Base-by-base conservation (phyloP, 345 rosid species). In the Alliaria petiolata region DNA sequence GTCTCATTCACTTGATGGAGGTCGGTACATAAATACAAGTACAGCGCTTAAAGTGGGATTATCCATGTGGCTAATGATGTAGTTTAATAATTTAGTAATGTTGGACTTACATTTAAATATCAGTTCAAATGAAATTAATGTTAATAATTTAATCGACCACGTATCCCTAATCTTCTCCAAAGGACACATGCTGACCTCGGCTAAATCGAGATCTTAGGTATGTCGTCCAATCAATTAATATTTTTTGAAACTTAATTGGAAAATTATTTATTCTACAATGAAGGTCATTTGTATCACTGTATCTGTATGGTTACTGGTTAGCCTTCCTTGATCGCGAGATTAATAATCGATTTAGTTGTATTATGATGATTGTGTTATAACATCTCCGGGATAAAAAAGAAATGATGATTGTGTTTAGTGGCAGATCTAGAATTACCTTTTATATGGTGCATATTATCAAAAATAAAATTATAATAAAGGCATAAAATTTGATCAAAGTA, bases 1-100 rank as follows among this genome's bases (percentile, higher is more conserved):
- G 79, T 76, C 79, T 57, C 63, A 62, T 76, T 63, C 67, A 69
- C 71, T 76, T 76, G 51, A 76, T 76, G 71, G 66, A 63, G 46
- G 70, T 76, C 53, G 46, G 79, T 63, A 76, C 75, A 76, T 55
- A 69, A 69, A 76, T 69, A 76, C 67, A 76, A 53, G 79, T 76
- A 69, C 79, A 78, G 77, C 81, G 77, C 81, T 46, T 46, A 43
- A 67, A 30, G 70, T 71, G 81, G 76, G 77, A 78, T 67, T 46
- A 72, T 51, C 65, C 81, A 78, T 72, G 77, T 72, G 81, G 56
- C 69, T 72, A 77, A 72, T 72, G 74, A 78, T 72, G 54, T 20
- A 40, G 59, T 69, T 60, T 26, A 55, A 46, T 22, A 55, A 39
- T 71, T 66, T 49, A 4, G 59, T 30, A 71, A 42, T 51, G 65